Evolutionary conservation across 768 basidiomycete species (phyloP).

Genomic region (Tremella yokohamensis): DNA sequence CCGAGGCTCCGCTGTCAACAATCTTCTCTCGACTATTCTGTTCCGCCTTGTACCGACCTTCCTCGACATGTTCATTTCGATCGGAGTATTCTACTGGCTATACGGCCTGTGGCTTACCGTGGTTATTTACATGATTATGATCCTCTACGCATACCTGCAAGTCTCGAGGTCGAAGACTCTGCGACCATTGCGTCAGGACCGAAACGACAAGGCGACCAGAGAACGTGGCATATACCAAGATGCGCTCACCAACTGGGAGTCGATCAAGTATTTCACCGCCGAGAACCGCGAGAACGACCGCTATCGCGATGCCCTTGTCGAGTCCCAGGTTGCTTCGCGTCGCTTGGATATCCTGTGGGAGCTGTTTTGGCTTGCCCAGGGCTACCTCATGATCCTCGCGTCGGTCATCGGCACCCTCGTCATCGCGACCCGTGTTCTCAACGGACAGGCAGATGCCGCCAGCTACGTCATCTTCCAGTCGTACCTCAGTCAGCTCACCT

Average conservation of each 20-base stretch:
- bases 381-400: constrained; percentile 57
- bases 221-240: constrained; percentile 66
- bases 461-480: constrained; percentile 77
- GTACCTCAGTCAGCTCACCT: constrained; percentile 72
- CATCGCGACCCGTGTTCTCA: constrained; percentile 66
- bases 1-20: constrained; percentile 79
- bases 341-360: constrained; percentile 71
- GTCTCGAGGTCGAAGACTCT: constrained; percentile 66
- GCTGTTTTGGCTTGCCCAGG: constrained; percentile 66
- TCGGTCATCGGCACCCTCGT: constrained; percentile 77
- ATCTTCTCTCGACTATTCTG: constrained; percentile 70
- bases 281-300: constrained; percentile 73
- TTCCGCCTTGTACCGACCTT: constrained; percentile 81
- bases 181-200: constrained; percentile 67
- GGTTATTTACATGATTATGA: constrained; percentile 70
- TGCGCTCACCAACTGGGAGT: constrained; percentile 55
- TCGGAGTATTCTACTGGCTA: constrained; percentile 48
- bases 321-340: constrained; percentile 72
- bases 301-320: constrained; percentile 65
- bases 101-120: constrained; percentile 53
- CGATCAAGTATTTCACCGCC: constrained; percentile 81
- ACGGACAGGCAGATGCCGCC: constrained; percentile 57
- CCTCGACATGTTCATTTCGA: constrained; percentile 61
- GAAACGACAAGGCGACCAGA: constrained; percentile 76
- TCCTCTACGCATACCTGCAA: constrained; percentile 52